phyloP scores from a whole-genome alignment of 768 basidiomycete species.

The Naematelia encephala region DNA sequence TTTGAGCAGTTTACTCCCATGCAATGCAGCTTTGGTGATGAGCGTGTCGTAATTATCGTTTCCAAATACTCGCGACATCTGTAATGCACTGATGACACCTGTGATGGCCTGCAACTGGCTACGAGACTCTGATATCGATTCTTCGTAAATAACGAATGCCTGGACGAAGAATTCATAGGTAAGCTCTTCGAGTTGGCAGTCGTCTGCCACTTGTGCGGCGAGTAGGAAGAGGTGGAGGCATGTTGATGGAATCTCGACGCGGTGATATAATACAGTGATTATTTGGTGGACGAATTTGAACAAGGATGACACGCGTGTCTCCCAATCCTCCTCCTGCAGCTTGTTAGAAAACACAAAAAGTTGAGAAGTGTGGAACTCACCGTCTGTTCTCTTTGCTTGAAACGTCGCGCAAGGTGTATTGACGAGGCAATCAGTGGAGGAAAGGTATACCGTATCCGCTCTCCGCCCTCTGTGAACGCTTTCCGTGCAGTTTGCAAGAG shows the following conservation, averaged over 20 bases:
- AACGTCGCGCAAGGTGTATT: constrained; percentile 87
- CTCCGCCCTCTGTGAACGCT: constrained; percentile 80
- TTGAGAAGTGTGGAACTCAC: constrained; percentile 13
- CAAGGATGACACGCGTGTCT: constrained; percentile 75
- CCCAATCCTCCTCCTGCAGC: constrained; percentile 76
- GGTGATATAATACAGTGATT: constrained; percentile 85
- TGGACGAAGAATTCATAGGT: constrained; percentile 97
- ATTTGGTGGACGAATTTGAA: constrained; percentile 94
- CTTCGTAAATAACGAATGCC: constrained; percentile 96
- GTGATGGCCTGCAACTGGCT: constrained; percentile 97
- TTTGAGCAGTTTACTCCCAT: constrained; percentile 92
- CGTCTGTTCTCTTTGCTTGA: constrained; percentile 71
- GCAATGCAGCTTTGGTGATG: constrained; percentile 97
- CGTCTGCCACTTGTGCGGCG: constrained; percentile 90
- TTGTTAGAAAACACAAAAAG: not conserved
- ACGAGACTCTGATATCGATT: constrained; percentile 90
- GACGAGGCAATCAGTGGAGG: constrained; percentile 91
- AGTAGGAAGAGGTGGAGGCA: constrained; percentile 93
- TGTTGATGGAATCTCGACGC: constrained; percentile 81
- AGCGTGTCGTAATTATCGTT: constrained; percentile 95
- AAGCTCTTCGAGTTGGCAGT: constrained; percentile 91
- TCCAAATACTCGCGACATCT: constrained; percentile 84
- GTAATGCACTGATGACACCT: constrained; percentile 84
- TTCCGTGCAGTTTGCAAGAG: constrained; percentile 84
- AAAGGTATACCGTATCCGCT: constrained; percentile 94